phyloP scores from a whole-genome alignment of 192 early-diverging fungal species.

The Kappamyces sp. region DNA sequence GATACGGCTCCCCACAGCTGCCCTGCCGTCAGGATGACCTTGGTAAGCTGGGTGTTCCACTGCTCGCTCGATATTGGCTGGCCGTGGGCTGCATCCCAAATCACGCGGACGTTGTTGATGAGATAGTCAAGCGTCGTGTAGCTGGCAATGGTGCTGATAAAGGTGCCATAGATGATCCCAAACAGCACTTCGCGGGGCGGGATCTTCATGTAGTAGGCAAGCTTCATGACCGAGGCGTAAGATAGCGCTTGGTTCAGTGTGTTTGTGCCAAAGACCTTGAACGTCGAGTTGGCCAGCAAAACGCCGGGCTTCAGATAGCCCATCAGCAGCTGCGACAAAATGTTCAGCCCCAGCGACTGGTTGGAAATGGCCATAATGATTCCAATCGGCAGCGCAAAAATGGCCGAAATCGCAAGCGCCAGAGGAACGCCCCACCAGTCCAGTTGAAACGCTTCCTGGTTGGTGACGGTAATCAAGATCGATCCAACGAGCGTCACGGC shows the following conservation, averaged over 20 bases:
- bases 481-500: neutral
- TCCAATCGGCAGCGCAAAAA: constrained; percentile 51
- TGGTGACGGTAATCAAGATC: constrained; percentile 8
- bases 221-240: constrained; percentile 54
- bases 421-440: constrained; percentile 27
- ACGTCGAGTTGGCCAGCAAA: constrained; percentile 58
- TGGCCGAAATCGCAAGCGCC: constrained; percentile 39
- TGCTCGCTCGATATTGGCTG: constrained; percentile 56
- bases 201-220: constrained; percentile 68
- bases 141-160: constrained; percentile 61
- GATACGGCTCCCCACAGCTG: constrained; percentile 79
- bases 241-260: constrained; percentile 54
- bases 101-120: constrained; percentile 10
- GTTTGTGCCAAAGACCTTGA: constrained; percentile 63
- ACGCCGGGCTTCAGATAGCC: constrained; percentile 57
- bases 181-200: constrained; percentile 74
- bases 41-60: constrained; percentile 56
- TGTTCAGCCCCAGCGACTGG: constrained; percentile 44
- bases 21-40: constrained; percentile 64
- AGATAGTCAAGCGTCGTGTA: constrained; percentile 19
- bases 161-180: constrained; percentile 61
- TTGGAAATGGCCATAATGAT: constrained; percentile 50
- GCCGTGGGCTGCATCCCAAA: constrained; percentile 15
- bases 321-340: constrained; percentile 55
- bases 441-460: constrained; percentile 20